Evolutionary conservation across 345 rosid species (phyloP).

Genomic region (Euphorbia tirucalli): DNA sequence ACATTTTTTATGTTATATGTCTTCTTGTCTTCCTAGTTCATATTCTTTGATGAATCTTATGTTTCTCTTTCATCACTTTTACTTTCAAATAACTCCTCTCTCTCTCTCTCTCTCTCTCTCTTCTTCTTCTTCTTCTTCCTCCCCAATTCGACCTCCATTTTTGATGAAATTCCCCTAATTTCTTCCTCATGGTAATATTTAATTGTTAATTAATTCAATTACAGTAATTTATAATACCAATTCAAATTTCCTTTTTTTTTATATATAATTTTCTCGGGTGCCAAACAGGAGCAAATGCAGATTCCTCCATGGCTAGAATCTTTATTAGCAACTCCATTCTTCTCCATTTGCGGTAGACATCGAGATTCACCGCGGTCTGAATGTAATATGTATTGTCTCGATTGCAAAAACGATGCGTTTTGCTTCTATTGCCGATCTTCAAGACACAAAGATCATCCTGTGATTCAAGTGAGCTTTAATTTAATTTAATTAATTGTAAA

Average conservation of each 20-base stretch:
- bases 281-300: conserved; percentile 45
- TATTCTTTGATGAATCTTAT: conserved; percentile 27
- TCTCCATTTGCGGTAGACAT: conserved; percentile 58
- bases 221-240: too few species aligned
- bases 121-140: too few species aligned
- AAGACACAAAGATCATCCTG: conserved; percentile 67
- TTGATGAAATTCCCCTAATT: too few species aligned
- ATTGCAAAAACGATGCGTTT: conserved; percentile 57
- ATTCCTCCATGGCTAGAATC: conserved; percentile 81
- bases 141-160: too few species aligned
- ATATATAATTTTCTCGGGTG: conserved; percentile 22
- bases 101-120: too few species aligned
- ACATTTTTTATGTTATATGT: conserved; percentile 15
- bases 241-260: neutral
- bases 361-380: conserved; percentile 60
- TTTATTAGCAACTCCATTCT: conserved; percentile 55
- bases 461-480: conserved; percentile 52
- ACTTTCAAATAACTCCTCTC: too few species aligned
- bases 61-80: conserved; percentile 14
- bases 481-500: neutral
- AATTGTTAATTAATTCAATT: too few species aligned
- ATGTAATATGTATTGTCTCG: conserved; percentile 86
- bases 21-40: conserved; percentile 12
- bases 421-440: conserved; percentile 84
- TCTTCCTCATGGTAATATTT: too few species aligned